Percentiles rank a stretch among this genome's conserved stretches.
Conservation (phyloP, 305 asterid genomes). For the Nicotiana rustica region DNA sequence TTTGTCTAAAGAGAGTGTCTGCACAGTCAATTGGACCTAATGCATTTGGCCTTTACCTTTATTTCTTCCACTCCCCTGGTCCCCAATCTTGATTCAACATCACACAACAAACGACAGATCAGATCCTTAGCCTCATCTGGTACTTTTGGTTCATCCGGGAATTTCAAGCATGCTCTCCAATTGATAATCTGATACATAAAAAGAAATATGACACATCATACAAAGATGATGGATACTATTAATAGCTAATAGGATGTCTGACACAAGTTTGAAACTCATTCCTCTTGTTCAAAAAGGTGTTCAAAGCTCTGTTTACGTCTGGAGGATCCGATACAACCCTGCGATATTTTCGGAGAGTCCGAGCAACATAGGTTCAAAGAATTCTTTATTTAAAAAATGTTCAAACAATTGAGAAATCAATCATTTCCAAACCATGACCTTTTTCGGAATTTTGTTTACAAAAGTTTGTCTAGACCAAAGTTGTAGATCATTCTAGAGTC, state of each 20-base stretch:
- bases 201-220: neutral
- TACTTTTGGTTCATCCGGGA: slow-evolving; percentile 91
- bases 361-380: no score
- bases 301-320: neutral
- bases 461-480: neutral
- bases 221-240: slow-evolving; percentile 22
- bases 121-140: slow-evolving; percentile 90
- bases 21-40: slow-evolving; percentile 1
- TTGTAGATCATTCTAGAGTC: slow-evolving; percentile 5
- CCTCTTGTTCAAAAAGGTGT: neutral
- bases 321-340: no score
- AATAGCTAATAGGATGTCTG: neutral
- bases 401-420: neutral
- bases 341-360: no score
- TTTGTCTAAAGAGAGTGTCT: neutral
- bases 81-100: slow-evolving; percentile 92
- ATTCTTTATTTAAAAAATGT: neutral
- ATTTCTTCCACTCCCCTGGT: slow-evolving; percentile 92
- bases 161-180: slow-evolving; percentile 89
- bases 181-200: slow-evolving; percentile 59
- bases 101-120: slow-evolving; percentile 82
- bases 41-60: slow-evolving; percentile 60
- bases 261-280: slow-evolving; percentile 26
- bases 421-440: neutral
- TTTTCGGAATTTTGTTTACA: neutral